Conservation (phyloP, 1,284 basidiomycete genomes). For the Blastosporella zonata region DNA sequence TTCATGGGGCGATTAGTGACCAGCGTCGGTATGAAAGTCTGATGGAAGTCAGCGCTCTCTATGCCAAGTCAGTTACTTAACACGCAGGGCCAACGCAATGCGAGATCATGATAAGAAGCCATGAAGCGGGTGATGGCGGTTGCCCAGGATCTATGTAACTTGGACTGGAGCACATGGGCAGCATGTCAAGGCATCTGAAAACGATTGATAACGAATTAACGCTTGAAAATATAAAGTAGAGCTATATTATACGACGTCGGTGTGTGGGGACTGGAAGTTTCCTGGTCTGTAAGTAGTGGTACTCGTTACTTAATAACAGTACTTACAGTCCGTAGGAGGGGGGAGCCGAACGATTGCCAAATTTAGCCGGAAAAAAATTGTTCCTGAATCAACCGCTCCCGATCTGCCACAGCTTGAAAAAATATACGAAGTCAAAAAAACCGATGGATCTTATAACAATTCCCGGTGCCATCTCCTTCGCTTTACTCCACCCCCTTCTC, state of each 20-base stretch:
- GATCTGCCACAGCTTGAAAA: slow-evolving; percentile 6
- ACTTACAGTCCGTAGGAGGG: no score
- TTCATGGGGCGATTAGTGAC: no score
- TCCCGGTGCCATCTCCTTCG: background rate
- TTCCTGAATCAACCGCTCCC: slow-evolving; percentile 5
- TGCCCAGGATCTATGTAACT: background rate
- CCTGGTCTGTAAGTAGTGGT: no score
- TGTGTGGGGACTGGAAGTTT: no score
- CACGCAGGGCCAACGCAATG: no score
- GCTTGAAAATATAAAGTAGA: background rate
- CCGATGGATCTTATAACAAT: slow-evolving; percentile 1
- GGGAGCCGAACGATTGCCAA: background rate
- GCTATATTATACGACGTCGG: no score
- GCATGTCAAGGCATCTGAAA: background rate
- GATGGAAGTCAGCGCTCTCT: no score
- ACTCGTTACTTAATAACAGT: no score
- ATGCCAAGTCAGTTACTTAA: no score
- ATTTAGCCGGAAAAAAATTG: background rate
- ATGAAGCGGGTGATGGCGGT: background rate
- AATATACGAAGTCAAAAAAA: background rate
- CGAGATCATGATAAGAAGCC: background rate
- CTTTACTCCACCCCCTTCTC: background rate
- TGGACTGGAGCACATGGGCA: background rate
- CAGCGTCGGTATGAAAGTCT: no score
- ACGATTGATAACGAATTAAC: background rate